Conservation (phyloP, 2,329 filamentous ascomycete genomes). For the Aspergillus fumigatiaffinis region DNA sequence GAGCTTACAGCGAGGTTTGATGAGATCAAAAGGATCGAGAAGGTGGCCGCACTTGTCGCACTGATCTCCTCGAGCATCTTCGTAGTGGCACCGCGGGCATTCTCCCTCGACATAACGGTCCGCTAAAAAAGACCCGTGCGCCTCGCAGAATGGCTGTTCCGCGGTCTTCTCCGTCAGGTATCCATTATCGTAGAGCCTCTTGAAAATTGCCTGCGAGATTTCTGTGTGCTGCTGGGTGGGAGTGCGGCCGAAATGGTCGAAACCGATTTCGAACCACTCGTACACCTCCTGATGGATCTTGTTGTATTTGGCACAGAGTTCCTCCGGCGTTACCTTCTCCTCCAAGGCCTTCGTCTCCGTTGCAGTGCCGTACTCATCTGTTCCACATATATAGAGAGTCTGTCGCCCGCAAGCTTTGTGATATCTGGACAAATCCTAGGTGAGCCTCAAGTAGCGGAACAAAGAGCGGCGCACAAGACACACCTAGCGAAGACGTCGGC, state of each 20-base stretch:
- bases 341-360: slow-evolving; percentile 94
- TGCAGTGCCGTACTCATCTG: slow-evolving; percentile 92
- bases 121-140: slow-evolving; percentile 63
- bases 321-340: slow-evolving; percentile 73
- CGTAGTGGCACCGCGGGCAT: slow-evolving; percentile 53
- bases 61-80: slow-evolving; percentile 69
- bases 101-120: slow-evolving; percentile 62
- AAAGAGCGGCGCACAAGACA: slow-evolving; percentile 59
- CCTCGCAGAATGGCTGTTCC: slow-evolving; percentile 84
- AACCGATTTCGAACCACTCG: slow-evolving; percentile 92
- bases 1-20: slow-evolving; percentile 87
- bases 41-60: slow-evolving; percentile 71
- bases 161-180: slow-evolving; percentile 84
- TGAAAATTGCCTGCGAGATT: slow-evolving; percentile 90
- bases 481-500: slow-evolving; percentile 73
- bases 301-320: slow-evolving; percentile 91
- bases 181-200: slow-evolving; percentile 80
- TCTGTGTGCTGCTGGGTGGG: slow-evolving; percentile 84
- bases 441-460: slow-evolving; percentile 11
- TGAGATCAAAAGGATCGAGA: slow-evolving; percentile 68
- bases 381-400: slow-evolving; percentile 82
- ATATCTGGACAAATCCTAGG: slow-evolving; percentile 49
- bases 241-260: slow-evolving; percentile 92
- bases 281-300: slow-evolving; percentile 86
- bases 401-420: slow-evolving; percentile 74